phyloP scores from a whole-genome alignment of 1,284 basidiomycete genomes.

The Porodaedalea pini region DNA sequence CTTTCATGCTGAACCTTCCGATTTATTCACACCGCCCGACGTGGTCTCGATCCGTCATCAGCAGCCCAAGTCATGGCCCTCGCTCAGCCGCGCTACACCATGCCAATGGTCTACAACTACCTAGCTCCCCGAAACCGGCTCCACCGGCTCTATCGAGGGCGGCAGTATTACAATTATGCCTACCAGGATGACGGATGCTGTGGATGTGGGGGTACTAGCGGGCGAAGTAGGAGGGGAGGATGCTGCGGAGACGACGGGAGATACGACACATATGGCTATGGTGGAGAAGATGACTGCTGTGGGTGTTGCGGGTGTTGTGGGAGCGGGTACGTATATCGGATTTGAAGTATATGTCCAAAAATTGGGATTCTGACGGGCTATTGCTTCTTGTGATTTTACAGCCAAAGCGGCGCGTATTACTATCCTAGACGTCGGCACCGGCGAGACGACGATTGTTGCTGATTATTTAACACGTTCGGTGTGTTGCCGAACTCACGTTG shows the following conservation, averaged over 20 bases:
- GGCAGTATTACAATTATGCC: not conserved
- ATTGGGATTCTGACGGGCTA: too few species aligned
- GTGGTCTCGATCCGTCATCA: not conserved
- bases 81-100: constrained; percentile 12
- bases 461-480: too few species aligned
- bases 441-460: too few species aligned
- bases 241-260: not conserved
- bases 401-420: too few species aligned
- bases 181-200: constrained; percentile 1
- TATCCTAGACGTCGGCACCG: too few species aligned
- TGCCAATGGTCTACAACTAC: constrained; percentile 11
- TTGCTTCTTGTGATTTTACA: too few species aligned
- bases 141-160: constrained; percentile 3
- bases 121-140: not conserved
- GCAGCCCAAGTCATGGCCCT: not conserved
- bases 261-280: constrained; percentile 1
- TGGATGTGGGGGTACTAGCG: constrained; percentile 4
- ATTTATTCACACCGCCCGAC: not conserved
- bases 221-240: not conserved
- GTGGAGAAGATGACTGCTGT: constrained; percentile 12
- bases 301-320: constrained; percentile 5
- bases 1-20: not conserved
- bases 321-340: not conserved
- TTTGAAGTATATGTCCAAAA: too few species aligned
- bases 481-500: too few species aligned